Conservation (phyloP, 2,329 filamentous ascomycete species). For the Arthrobotrys musiformis region DNA sequence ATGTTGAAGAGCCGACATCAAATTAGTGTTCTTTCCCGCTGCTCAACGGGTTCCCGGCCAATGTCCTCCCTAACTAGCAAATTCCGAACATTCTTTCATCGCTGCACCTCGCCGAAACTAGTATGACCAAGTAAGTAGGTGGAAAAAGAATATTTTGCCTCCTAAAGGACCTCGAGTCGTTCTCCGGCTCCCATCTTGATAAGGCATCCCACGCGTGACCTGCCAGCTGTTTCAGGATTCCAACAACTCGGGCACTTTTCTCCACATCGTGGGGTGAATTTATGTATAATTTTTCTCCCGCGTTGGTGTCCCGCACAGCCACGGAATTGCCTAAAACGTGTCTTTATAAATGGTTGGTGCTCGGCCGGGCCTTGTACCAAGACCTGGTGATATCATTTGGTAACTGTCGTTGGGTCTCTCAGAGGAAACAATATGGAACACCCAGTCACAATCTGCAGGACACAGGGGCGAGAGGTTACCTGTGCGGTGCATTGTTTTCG, state of each 20-base stretch:
- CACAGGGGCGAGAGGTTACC: conserved; percentile 15
- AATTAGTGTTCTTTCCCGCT: not conserved
- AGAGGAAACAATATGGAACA: not conserved
- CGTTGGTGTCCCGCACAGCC: conserved; percentile 17
- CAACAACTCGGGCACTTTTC: conserved; percentile 36
- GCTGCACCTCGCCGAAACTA: conserved; percentile 34
- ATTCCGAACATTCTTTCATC: conserved; percentile 10
- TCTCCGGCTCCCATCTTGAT: not conserved
- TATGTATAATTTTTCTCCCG: not conserved
- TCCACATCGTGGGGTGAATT: conserved; percentile 26
- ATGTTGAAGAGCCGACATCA: not conserved
- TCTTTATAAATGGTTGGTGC: not conserved
- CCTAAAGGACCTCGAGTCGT: conserved; percentile 3
- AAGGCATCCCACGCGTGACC: conserved; percentile 38
- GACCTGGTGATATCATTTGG: conserved; percentile 30
- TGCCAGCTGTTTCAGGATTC: conserved; percentile 25
- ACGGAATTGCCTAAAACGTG: not conserved
- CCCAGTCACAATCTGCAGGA: conserved; percentile 23
- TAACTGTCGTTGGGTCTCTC: not conserved
- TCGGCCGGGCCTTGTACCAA: conserved; percentile 4
- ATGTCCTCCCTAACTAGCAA: not conserved
- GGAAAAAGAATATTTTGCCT: conserved; percentile 28
- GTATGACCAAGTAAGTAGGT: not conserved
- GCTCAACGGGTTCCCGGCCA: conserved; percentile 17
- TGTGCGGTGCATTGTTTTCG: not conserved